Evolutionary conservation across 2,329 filamentous ascomycete species (phyloP), one percentile per base, ranked within the genome.

Genomic region (Fusarium sambucinum): DNA sequence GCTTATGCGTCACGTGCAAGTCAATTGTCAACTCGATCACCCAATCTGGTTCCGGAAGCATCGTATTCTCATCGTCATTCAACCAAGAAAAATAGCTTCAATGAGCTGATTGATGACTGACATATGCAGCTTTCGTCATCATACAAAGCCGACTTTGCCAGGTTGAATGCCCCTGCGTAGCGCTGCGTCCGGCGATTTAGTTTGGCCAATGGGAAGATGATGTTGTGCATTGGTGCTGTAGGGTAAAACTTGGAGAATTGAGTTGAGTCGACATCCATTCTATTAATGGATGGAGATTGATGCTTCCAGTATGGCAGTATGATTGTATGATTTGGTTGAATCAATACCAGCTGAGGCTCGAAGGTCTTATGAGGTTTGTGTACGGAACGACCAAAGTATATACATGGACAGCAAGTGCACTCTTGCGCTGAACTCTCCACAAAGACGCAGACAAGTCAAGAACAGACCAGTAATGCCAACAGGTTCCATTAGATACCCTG

Each of bases 121-220:
- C 25, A 47, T 23, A 21, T 61, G 37, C 52, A 33, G 21, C 47
- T 70, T 70, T 68, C 67, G 66, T 70, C 67, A 68, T 70, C 63
- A 55, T 30, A 40, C 59, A 45, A 58, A 59, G 17, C 45, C 62
- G 38, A 47, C 56, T 50, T 54, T 29, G 44, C 45, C 56, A 55
- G 56, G 48, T 41, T 32, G 32, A 33, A 41, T 19, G 44, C 63
- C 67, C 67, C 67, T 70, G 63, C 50, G 37, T 51, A 68, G 66
- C 19, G 38, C 66, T 69, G 63, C 67, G 46, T 37, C 44, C 33
- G 46, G 19, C 38, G 37, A 66, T 45, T 9, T 37, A 16, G 14
- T n/a, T 19, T 21, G 38, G 30, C 66, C 66, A 70, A 69, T 69
- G 17, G 16, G 29, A 27, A 25, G 11, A 30, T 13, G 7, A 16